These are phyloP conservation scores for Mycena epipterygia DNA, from an alignment of 768 basidiomycete genomes.

Conservation along the genomic window DNA sequence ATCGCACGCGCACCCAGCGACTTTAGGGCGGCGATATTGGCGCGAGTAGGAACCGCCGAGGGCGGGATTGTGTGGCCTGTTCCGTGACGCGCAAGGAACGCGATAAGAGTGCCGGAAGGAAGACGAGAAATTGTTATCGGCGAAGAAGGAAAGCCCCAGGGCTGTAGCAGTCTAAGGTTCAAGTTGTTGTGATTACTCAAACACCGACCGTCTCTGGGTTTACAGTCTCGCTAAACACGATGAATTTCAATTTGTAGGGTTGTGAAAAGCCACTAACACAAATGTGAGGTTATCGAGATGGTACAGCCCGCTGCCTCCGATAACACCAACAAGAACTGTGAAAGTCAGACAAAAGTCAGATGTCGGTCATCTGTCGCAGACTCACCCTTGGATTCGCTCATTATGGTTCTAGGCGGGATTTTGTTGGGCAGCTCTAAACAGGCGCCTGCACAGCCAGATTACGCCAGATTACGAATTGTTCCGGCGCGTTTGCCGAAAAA, in stretches of 20 bases:
- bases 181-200: background rate
- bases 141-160: conserved; percentile 93
- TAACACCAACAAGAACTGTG: conserved; percentile 86
- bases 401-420: background rate
- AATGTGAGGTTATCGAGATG: conserved; percentile 92
- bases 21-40: conserved; percentile 97
- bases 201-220: conserved; percentile 84
- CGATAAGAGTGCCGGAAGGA: conserved; percentile 83
- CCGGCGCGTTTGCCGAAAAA: too few species aligned
- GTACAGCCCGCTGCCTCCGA: conserved; percentile 94
- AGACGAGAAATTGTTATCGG: conserved; percentile 91
- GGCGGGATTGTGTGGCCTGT: conserved; percentile 82
- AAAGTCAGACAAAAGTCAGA: background rate
- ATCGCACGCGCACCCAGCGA: conserved; percentile 89
- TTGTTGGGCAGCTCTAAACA: background rate
- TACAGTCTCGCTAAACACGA: conserved; percentile 67
- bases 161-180: conserved; percentile 58
- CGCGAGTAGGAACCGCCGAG: conserved; percentile 84
- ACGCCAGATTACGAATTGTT: too few species aligned
- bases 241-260: background rate
- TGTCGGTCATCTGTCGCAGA: background rate
- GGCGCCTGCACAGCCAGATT: too few species aligned
- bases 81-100: conserved; percentile 95
- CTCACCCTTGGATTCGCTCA: conserved; percentile 21
- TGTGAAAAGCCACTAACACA: conserved; percentile 68